Conservation (phyloP, 2,329 filamentous ascomycete species). For the Amesomyces nigricolor region DNA sequence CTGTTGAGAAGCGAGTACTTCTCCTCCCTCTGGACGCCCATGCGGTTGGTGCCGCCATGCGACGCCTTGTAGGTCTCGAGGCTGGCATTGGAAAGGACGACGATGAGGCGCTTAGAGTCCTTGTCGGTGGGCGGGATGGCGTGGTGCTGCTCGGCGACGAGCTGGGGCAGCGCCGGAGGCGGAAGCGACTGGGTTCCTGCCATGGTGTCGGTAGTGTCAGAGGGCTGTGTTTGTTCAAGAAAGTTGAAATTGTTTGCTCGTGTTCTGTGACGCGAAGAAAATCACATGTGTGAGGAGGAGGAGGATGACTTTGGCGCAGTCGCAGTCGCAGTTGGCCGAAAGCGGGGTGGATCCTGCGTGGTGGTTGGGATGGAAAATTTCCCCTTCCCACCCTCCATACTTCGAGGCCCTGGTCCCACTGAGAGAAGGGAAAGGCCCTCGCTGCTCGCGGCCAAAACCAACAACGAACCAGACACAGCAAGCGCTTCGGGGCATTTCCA, state of each 20-base stretch:
- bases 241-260: not conserved
- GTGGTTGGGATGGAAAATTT: slow-evolving; percentile 7
- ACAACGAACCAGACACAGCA: too few relatives aligned
- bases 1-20: slow-evolving; percentile 98
- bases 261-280: not conserved
- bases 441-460: too few relatives aligned
- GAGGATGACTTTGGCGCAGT: not conserved
- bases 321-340: slow-evolving; percentile 3
- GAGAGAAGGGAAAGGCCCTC: not conserved
- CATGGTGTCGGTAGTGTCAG: slow-evolving; percentile 26
- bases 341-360: slow-evolving; percentile 7
- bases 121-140: slow-evolving; percentile 84
- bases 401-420: slow-evolving; percentile 1
- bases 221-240: not conserved
- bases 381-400: not conserved
- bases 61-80: slow-evolving; percentile 96
- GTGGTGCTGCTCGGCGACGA: slow-evolving; percentile 87
- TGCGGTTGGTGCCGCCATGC: slow-evolving; percentile 61
- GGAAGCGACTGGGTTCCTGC: slow-evolving; percentile 91
- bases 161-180: slow-evolving; percentile 80
- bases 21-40: slow-evolving; percentile 68
- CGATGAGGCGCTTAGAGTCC: slow-evolving; percentile 84
- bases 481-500: not conserved
- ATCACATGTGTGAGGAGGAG: not conserved
- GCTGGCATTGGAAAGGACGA: slow-evolving; percentile 94